Evolutionary conservation across 1,284 basidiomycete genomes (phyloP).

Genomic region (Mycosarcoma mackinlayi): DNA sequence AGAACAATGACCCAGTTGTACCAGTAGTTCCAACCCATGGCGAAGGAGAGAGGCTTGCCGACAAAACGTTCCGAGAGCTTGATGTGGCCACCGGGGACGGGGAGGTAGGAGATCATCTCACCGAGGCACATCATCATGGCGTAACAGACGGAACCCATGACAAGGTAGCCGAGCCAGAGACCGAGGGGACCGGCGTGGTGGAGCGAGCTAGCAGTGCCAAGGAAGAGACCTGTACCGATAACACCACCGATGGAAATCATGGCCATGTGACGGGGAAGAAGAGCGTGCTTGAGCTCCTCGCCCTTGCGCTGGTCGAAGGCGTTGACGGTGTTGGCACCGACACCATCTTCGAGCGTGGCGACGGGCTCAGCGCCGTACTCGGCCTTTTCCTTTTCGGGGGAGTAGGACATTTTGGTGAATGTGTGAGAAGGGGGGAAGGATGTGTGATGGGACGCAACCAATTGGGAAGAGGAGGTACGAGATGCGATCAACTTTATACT

Average conservation of each 20-base stretch:
- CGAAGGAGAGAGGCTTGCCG: constrained; percentile 76
- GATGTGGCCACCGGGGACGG: constrained; percentile 78
- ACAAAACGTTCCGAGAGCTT: constrained; percentile 82
- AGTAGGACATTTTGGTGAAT: constrained; percentile 40
- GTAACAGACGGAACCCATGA: constrained; percentile 53
- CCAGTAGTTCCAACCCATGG: constrained; percentile 77
- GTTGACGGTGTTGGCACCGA: constrained; percentile 21
- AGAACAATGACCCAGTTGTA: constrained; percentile 71
- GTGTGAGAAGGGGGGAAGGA: background rate
- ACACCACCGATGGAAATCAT: background rate
- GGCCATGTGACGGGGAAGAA: constrained; percentile 9
- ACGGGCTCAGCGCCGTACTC: constrained; percentile 28
- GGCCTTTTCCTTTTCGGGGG: constrained; percentile 38
- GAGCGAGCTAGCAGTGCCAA: constrained; percentile 76
- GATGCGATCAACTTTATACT: constrained; percentile 20
- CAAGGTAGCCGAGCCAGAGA: constrained; percentile 60
- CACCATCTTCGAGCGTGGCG: constrained; percentile 46
- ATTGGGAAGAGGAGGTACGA: background rate
- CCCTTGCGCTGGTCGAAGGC: constrained; percentile 51
- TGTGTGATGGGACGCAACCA: background rate
- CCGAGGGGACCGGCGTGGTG: constrained; percentile 70
- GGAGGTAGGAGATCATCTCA: constrained; percentile 72
- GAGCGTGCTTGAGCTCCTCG: constrained; percentile 50
- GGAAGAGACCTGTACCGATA: constrained; percentile 71
- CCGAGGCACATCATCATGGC: constrained; percentile 69